Evolutionary conservation across 2,329 filamentous ascomycete genomes (phyloP).

Genomic region (Calonectria naviculata): DNA sequence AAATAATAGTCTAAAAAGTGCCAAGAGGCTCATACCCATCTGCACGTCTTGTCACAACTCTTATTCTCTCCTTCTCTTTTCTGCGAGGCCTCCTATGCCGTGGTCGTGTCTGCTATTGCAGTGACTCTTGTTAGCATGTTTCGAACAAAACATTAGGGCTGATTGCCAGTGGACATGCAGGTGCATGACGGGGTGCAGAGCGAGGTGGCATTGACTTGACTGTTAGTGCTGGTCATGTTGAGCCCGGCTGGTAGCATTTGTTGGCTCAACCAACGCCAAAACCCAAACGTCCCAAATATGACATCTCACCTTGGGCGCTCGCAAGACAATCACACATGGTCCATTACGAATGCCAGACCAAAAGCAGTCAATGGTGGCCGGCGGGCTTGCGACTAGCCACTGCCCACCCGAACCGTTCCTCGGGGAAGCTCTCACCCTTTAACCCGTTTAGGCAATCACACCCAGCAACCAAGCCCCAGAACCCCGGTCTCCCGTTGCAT

Average conservation of each 20-base stretch:
- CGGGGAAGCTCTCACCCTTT: constrained; percentile 23
- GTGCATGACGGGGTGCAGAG: background rate
- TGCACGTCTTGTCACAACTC: background rate
- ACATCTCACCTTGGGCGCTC: background rate
- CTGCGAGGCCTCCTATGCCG: background rate
- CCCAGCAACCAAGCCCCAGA: constrained; percentile 8
- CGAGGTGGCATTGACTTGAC: background rate
- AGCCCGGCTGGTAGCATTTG: background rate
- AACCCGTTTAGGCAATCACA: constrained; percentile 26
- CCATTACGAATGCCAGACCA: background rate
- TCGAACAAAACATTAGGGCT: background rate
- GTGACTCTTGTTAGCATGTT: background rate
- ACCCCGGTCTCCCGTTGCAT: constrained; percentile 30
- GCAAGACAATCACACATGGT: background rate
- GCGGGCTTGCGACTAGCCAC: background rate
- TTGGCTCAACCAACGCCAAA: background rate
- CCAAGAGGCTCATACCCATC: background rate
- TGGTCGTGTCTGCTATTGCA: background rate
- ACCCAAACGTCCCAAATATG: background rate
- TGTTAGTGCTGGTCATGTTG: background rate
- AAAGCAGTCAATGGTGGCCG: background rate
- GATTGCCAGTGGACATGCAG: constrained; percentile 6
- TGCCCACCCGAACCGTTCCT: constrained; percentile 14
- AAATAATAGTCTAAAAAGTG: background rate
- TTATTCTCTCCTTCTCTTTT: background rate